Base-by-base conservation (phyloP, 1,284 basidiomycete genomes). In the Puccinia coronata region DNA sequence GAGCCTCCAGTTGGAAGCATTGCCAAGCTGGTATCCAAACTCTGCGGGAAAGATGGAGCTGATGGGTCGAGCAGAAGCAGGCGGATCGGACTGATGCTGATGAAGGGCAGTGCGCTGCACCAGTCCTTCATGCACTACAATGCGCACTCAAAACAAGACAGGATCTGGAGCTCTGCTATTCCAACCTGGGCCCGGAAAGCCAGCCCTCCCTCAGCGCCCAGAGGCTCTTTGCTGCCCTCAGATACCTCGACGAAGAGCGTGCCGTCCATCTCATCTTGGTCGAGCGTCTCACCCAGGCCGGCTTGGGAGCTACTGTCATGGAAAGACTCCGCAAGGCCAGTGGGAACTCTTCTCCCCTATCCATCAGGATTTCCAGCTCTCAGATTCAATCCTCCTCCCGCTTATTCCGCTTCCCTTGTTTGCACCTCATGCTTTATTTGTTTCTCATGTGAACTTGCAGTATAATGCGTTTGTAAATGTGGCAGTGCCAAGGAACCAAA, bases 261-360 rank as follows among this genome's bases (percentile, higher is more conserved):
- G n/a, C 1, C 14, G 79, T 81, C 4, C 61, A 81, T 74, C 11
- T 81, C 16, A 81, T 81, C 53, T 74, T 65, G 39, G 79, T 67
- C n/a, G 79, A 81, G 59, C 31, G 36, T 61, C 41, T 53, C 14
- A 25, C 71, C 47, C n/a, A 65, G n/a, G 20, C n/a, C 18, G 71
- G 71, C 4, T 63, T 81, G n/a, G 79, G 79, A 20, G 47, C 57
- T 23, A 81, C 79, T 2, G 71, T 81, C 25, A 81, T 81, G 70
- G 79, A 81, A 55, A 74, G 79, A 34, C 53, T 81, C 25, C 41
- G 36, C 6, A 81, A 81, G 36, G 70, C 79, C n/a, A 75, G 73
- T 57, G 61, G 61, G 5, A 34, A 63, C 23, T 9, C 36, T 20
- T 39, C 61, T 12, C 61, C 12, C 36, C 3, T 63, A 23, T 39